Evolutionary conservation across 2,329 filamentous ascomycete species (phyloP), one percentile per base, ranked within the genome.

Genomic region (Eutypa lata): DNA sequence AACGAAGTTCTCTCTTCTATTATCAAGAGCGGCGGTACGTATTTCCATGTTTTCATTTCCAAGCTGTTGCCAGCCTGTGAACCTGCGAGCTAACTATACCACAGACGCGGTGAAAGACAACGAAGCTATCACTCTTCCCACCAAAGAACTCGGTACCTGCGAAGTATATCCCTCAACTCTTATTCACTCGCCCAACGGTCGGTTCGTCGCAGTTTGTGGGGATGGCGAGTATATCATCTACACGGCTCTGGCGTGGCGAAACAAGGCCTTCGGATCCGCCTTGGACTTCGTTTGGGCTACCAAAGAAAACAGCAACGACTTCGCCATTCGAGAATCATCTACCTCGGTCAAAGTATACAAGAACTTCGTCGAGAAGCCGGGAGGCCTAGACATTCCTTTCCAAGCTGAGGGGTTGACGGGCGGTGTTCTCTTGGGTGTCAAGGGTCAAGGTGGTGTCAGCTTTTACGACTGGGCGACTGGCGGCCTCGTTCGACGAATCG

Each of bases 211-310:
- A 18, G 78, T 81, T 47, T 97, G 93, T 61, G 94, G 94, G 60
- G 94, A 99, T 69, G 94, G 94, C 57, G 94, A 99, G 73, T 99
- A 97, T 75, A 97, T 97, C 70, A 96, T 97, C 65, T 97, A 97
- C 76, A 97, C 94, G 26, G 92, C 94, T 52, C 81, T 97, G 53
- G 93, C 93, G 3, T 96, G 95, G 83, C 87, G 94, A 69, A 97
- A 99, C 75, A 97, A 97, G 77, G 91, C 91, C 3, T 99, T 99
- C 66, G 94, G 94, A 21, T 92, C 90, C 40, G 94, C 93, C 7
- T 76, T 97, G 49, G 94, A 99, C 73, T 99, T 99, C 70, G 92
- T 90, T 11, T 99, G 94, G 94, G 93, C 89, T 0, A 90, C 90
- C 44, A 97, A 96, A 73, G 93, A 97, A 53, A 96, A 97, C 74